Percentiles rank a stretch among this genome's conserved stretches.
Evolutionary conservation across 108 stramenopile species (phyloP).

Genomic region (Stephanodiscus triporus): DNA sequence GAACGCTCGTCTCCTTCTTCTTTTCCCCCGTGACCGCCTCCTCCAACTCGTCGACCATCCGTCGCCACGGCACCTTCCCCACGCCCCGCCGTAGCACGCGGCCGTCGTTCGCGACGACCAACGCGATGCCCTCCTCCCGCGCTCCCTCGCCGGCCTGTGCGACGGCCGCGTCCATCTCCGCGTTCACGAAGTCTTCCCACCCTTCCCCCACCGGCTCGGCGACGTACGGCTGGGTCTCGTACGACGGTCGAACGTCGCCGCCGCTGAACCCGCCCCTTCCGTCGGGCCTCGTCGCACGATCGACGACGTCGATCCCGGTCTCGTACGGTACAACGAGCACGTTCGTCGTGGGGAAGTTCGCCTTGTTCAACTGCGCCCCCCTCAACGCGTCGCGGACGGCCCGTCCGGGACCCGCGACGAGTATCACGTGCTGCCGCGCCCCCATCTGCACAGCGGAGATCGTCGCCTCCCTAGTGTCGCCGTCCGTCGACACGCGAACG

Average conservation of each 20-base stretch:
- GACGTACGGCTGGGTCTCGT: constrained; percentile 83
- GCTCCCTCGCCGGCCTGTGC: constrained; percentile 68
- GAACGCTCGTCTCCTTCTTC: constrained; percentile 42
- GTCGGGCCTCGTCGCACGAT: constrained; percentile 46
- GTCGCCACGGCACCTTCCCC: constrained; percentile 83
- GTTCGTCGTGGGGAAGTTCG: constrained; percentile 83
- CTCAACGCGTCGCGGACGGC: constrained; percentile 78
- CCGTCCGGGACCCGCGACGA: constrained; percentile 76
- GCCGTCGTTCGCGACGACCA: constrained; percentile 78
- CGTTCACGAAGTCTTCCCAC: constrained; percentile 72
- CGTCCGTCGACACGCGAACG: constrained; percentile 66
- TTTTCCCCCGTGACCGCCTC: constrained; percentile 67
- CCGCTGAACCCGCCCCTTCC: constrained; percentile 70
- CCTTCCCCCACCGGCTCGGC: constrained; percentile 69
- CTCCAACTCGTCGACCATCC: constrained; percentile 82
- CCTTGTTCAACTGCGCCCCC: constrained; percentile 80
- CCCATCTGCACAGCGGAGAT: constrained; percentile 64
- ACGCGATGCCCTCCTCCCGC: constrained; percentile 73
- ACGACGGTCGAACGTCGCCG: constrained; percentile 53
- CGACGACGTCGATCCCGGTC: constrained; percentile 49
- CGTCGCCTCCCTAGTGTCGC: constrained; percentile 51
- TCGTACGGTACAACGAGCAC: constrained; percentile 83
- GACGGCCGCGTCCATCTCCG: constrained; percentile 72
- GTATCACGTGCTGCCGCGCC: constrained; percentile 82
- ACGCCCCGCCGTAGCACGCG: constrained; percentile 77